A percentile compares a stretch with the other conserved stretches of the same genome.
Conservation (phyloP, 2,329 filamentous ascomycete species). For the Hymenotorrendiella dingleyae region DNA sequence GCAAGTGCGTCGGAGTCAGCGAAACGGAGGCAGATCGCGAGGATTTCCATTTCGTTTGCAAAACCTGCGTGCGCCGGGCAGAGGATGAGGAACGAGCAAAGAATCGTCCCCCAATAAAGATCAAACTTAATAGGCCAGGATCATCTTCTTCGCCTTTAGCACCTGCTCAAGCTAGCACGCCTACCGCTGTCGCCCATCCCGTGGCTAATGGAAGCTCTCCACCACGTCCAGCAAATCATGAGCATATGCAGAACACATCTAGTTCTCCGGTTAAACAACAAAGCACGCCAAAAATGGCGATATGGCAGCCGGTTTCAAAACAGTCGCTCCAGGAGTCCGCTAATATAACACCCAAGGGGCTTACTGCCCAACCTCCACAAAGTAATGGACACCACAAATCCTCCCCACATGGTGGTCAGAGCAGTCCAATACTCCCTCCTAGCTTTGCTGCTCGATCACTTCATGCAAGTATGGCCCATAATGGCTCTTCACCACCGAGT, state of each 20-base stretch:
- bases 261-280: constrained; percentile 6
- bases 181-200: constrained; percentile 5
- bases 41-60: constrained; percentile 84
- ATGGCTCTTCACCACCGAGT: constrained; percentile 13
- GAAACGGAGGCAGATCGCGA: constrained; percentile 74
- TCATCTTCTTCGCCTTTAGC: constrained; percentile 38
- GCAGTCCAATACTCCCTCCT: constrained; percentile 7
- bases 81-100: constrained; percentile 56
- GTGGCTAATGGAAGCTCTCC: constrained; percentile 11
- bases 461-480: background rate
- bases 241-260: background rate
- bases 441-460: constrained; percentile 1
- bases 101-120: constrained; percentile 50
- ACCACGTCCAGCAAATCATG: background rate
- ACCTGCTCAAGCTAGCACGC: constrained; percentile 19
- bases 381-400: constrained; percentile 8
- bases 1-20: constrained; percentile 78
- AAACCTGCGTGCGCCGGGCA: constrained; percentile 65
- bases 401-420: constrained; percentile 5
- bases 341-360: constrained; percentile 4
- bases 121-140: constrained; percentile 47
- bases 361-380: constrained; percentile 7
- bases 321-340: constrained; percentile 14
- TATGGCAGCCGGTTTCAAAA: constrained; percentile 7
- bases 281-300: constrained; percentile 8